Evolutionary conservation across 208 protist genomes (phyloP).

Genomic region (Wallacemonas sp.): DNA sequence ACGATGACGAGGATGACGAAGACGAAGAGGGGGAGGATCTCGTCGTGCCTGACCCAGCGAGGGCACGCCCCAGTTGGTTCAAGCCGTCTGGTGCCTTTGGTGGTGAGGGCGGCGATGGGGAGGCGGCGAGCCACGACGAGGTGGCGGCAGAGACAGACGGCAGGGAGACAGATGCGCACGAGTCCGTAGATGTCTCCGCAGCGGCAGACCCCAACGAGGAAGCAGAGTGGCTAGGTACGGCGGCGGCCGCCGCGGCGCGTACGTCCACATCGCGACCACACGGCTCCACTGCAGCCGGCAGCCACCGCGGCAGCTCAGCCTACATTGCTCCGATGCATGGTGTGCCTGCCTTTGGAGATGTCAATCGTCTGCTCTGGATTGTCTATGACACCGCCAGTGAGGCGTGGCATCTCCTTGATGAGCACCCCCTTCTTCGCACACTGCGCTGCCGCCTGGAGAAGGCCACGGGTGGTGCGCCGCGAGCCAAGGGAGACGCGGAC

Average conservation of each 20-base stretch:
- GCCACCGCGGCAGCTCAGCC: not conserved
- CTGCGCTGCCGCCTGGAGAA: constrained; percentile 29
- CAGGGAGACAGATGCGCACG: not conserved
- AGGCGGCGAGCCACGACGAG: constrained; percentile 8
- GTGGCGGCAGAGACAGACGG: not conserved
- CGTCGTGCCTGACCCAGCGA: constrained; percentile 20
- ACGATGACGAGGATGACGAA: not conserved
- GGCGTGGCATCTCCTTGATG: constrained; percentile 60
- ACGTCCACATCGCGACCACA: too few relatives aligned
- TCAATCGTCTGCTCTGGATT: constrained; percentile 36
- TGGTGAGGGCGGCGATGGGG: constrained; percentile 3
- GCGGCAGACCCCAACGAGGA: too few relatives aligned
- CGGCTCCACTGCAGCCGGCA: too few relatives aligned
- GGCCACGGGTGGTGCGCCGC: not conserved
- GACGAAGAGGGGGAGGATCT: constrained; percentile 22
- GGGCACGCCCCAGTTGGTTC: constrained; percentile 11
- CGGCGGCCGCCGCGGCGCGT: too few relatives aligned
- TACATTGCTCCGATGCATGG: not conserved
- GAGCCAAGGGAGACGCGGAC: not conserved
- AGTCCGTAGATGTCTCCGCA: too few relatives aligned
- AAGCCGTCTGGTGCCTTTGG: constrained; percentile 12
- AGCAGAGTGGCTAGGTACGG: too few relatives aligned
- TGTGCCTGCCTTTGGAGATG: constrained; percentile 26
- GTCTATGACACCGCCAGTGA: constrained; percentile 27
- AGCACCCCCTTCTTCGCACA: constrained; percentile 39